These are phyloP conservation scores for Amphirosellinia nigrospora DNA, from an alignment of 495 filamentous ascomycete species.

Conservation along the genomic window DNA sequence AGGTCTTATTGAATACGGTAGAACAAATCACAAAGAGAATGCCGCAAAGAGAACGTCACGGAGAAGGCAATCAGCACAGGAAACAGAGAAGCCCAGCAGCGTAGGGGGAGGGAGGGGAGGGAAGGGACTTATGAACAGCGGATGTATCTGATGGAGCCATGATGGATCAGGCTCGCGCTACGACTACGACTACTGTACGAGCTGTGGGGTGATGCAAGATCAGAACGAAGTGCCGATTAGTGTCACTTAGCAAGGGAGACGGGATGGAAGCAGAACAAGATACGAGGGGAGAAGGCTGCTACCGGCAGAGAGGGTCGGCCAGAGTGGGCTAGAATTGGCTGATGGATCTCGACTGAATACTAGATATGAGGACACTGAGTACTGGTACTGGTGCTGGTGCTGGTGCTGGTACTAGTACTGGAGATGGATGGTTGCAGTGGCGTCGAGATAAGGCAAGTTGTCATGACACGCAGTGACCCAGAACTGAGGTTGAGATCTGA, in stretches of 20 bases:
- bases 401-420: too few species aligned
- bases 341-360: constrained; percentile 7
- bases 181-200: not conserved
- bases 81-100: not conserved
- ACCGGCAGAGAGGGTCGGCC: constrained; percentile 8
- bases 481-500: constrained; percentile 12
- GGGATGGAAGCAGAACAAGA: not conserved
- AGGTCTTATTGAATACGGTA: not conserved
- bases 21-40: not conserved
- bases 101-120: constrained; percentile 1
- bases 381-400: too few species aligned
- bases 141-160: constrained; percentile 18
- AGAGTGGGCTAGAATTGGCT: not conserved
- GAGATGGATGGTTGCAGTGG: not conserved
- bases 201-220: constrained; percentile 7
- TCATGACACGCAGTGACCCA: not conserved
- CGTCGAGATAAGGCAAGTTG: not conserved
- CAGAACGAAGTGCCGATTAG: not conserved
- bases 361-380: not conserved
- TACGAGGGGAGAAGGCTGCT: not conserved
- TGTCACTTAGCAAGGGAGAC: not conserved
- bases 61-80: not conserved
- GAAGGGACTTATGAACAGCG: not conserved
- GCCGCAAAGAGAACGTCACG: not conserved
- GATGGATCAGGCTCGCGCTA: constrained; percentile 3